Base-by-base conservation (phyloP, 2,329 filamentous ascomycete species). In the Cercospora citrullina region DNA sequence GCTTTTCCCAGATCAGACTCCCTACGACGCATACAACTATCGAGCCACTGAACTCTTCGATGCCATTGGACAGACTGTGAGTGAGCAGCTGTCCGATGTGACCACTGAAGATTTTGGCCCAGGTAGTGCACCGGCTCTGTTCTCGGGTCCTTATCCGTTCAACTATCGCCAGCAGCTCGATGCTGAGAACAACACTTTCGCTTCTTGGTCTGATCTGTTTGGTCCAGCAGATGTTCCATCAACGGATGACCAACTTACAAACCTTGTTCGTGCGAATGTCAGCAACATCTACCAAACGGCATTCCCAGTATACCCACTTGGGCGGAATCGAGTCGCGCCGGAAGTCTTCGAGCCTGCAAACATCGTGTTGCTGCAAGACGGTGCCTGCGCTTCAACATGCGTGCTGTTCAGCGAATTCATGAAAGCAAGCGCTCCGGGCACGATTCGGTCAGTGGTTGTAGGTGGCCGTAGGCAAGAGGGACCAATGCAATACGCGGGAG, bases 1-100 rank as follows among this genome's bases (percentile, higher is more conserved):
- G 71, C 81, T 87, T 55, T 87, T 87, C 75, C 86, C 86, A 0
- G 1, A 75, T 78, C 5, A 80, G 82, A 3, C 85, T 82, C 71
- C 82, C 79, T 58, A 82, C 80, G 8, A 81, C 78, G 65, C 64
- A 10, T 62, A 60, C 14, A 69, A 84, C 14, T 81, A 83, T 72
- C 82, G 84, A 8, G 81, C 82, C 2, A 79, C 82, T 31, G 78
- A 82, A 45, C 74, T 79, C 14, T 71, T 78, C 23, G 74, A 83
- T 28, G 67, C 73, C 36, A 76, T 77, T 10, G 80, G 79, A 5
- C 72, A 75, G 31, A 74, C 77, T 21, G 77, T 72, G 33, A 71
- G 65, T 31, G 48, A 67, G 42, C 48, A 28, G n/a, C 66, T 60
- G 53, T 36, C 60, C 28, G 59, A 42, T 58, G 16, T 18, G 14